Evolutionary conservation across 202 grass and related monocot genomes (phyloP).

Genomic region (Cymbopogon flexuosus): DNA sequence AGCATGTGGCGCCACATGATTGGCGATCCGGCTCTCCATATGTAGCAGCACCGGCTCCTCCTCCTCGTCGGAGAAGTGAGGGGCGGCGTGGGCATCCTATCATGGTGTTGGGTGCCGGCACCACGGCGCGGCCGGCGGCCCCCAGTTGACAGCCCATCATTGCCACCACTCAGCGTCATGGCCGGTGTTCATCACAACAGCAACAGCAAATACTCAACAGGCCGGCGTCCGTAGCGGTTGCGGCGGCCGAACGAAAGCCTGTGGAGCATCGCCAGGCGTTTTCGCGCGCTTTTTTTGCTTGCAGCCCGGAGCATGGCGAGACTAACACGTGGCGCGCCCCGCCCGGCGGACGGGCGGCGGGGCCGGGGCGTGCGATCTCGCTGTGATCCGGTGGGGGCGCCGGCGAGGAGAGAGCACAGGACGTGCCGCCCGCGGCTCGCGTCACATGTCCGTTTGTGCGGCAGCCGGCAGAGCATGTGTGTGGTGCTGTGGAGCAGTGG

Average conservation of each 20-base stretch:
- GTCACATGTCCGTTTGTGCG: slow-evolving; percentile 20
- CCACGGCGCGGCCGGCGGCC: background rate
- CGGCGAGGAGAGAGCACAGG: background rate
- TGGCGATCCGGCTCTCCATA: background rate
- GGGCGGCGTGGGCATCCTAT: slow-evolving; percentile 10
- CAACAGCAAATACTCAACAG: background rate
- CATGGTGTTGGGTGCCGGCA: slow-evolving; percentile 2
- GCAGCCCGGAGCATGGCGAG: background rate
- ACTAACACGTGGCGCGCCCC: slow-evolving; percentile 27
- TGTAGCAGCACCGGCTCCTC: background rate
- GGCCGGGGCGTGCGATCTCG: background rate
- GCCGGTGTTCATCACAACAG: background rate
- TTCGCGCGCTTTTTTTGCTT: background rate
- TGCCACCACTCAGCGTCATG: background rate
- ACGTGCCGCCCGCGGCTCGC: background rate
- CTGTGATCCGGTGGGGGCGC: background rate
- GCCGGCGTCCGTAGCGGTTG: background rate
- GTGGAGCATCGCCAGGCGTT: background rate
- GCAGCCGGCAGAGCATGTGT: slow-evolving; percentile 41
- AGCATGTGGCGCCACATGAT: slow-evolving; percentile 22
- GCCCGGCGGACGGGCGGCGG: background rate
- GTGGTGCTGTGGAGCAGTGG: background rate
- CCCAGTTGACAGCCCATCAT: background rate
- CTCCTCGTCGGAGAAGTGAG: background rate
- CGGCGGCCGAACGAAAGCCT: background rate